Evolutionary conservation across 495 filamentous ascomycete species (phyloP).

Genomic region (Aspergillus carlsbadensis): DNA sequence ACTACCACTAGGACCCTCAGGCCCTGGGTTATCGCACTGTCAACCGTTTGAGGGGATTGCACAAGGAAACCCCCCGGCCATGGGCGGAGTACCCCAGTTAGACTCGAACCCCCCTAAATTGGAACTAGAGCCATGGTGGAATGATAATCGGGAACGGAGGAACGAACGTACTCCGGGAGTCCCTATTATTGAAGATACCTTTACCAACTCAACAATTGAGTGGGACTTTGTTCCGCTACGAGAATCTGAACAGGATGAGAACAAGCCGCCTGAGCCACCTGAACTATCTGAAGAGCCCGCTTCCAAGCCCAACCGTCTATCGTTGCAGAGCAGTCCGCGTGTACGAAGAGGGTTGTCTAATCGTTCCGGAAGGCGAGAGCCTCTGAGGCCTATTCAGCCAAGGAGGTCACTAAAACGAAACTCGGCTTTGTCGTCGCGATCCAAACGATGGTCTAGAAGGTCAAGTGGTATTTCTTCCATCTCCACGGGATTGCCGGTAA

Average conservation of each 20-base stretch:
- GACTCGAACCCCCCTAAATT: constrained; percentile 35
- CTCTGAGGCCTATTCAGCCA: constrained; percentile 41
- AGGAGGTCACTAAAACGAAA: constrained; percentile 42
- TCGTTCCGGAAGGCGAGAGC: constrained; percentile 36
- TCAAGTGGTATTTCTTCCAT: constrained; percentile 45
- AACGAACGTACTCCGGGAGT: constrained; percentile 18
- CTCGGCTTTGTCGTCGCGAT: constrained; percentile 40
- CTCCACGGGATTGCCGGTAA: constrained; percentile 37
- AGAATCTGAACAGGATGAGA: constrained; percentile 25
- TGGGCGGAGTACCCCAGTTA: constrained; percentile 14
- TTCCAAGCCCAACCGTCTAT: constrained; percentile 30
- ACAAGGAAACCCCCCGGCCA: constrained; percentile 18
- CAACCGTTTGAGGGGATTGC: constrained; percentile 26
- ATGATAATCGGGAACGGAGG: constrained; percentile 28
- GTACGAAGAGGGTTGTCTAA: constrained; percentile 33
- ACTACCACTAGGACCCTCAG: constrained; percentile 21
- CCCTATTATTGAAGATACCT: constrained; percentile 24
- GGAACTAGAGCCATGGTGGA: constrained; percentile 39
- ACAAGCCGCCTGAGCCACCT: constrained; percentile 23
- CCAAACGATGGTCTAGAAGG: constrained; percentile 42
- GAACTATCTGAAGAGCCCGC: neutral
- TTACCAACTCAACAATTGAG: constrained; percentile 32
- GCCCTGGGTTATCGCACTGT: constrained; percentile 29
- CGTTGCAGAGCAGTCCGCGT: constrained; percentile 30
- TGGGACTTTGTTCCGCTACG: constrained; percentile 30